Evolutionary conservation across 495 filamentous ascomycete species (phyloP), one percentile per base, ranked within the genome.

Genomic region (Penicillium lagena): DNA sequence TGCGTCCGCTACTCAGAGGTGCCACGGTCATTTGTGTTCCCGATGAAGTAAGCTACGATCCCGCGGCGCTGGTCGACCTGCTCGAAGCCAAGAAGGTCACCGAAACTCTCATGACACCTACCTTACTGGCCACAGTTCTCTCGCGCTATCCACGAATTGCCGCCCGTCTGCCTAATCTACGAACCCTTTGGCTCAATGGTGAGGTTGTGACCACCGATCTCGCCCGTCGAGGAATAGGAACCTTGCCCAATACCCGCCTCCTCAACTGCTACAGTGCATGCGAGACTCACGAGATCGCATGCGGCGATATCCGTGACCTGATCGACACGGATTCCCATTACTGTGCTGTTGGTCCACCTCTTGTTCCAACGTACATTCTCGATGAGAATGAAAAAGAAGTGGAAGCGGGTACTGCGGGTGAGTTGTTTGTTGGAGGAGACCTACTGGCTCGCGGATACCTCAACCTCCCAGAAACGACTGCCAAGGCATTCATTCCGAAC

Each of bases 391-490:
- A 73, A 4, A 61, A 81, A 17, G 59, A 63, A 52, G 73, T 82
- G 0, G 81, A 83, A 7, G 40, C 71, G 1, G 89, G 88, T 0
- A 73, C 83, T 37, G 58, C 80, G 7, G 91, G 91, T 11, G 91
- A 97, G 58, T 74, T 97, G 12, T 87, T 81, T 15, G 66, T 97
- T 13, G 91, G 87, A 7, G 91, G 91, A 0, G 59, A 73, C 22
- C 83, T 95, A 50, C 73, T 95, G 12, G 89, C 90, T 2, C 71
- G 78, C 39, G 86, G 79, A 36, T 97, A 97, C 51, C 68, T 97
- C 29, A 93, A 94, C 52, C 76, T 86, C 7, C 80, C 80, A 0
- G 86, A 94, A 37, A 76, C 85, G n/a, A 95, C 85, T 0, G 68
- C 74, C 11, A 69, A 74, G 36, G 80, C 83, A 0, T 96, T 96